phyloP scores from a whole-genome alignment of 2,329 filamentous ascomycete genomes.

The Pestalotiopsis sp. region DNA sequence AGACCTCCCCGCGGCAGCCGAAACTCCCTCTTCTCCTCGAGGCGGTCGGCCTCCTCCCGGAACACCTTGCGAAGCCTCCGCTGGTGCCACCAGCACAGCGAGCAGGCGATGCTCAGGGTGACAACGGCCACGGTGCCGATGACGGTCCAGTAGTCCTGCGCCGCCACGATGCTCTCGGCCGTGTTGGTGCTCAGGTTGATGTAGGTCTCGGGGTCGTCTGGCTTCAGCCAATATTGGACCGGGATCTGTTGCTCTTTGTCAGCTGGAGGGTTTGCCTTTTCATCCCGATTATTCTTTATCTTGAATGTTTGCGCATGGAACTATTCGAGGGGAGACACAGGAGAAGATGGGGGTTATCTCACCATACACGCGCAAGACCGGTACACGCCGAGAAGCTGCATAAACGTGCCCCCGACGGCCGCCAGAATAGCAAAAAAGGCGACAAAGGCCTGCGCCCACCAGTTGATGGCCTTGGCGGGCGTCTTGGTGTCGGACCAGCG shows the following conservation, averaged over 20 bases:
- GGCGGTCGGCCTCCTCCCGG: slow-evolving; percentile 29
- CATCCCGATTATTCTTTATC: rapidly evolving
- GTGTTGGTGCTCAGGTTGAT: slow-evolving; percentile 31
- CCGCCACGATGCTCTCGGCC: slow-evolving; percentile 26
- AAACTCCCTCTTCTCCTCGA: slow-evolving; percentile 17
- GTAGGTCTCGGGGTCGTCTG: slow-evolving; percentile 21
- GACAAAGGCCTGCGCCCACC: slow-evolving; percentile 33
- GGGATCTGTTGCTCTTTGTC: slow-evolving; percentile 14
- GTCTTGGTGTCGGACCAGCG: slow-evolving; percentile 28
- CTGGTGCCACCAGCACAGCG: slow-evolving; percentile 37
- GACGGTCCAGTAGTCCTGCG: slow-evolving; percentile 30
- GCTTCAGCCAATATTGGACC: slow-evolving; percentile 16
- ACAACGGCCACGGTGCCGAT: slow-evolving; percentile 27
- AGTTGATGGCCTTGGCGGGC: slow-evolving; percentile 29
- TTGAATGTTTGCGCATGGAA: rapidly evolving
- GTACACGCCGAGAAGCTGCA: slow-evolving; percentile 32
- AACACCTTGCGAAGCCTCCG: slow-evolving; percentile 32
- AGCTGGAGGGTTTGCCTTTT: background rate
- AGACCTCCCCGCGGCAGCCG: background rate
- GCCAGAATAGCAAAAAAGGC: slow-evolving; percentile 33
- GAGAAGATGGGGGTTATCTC: slow-evolving; percentile 10
- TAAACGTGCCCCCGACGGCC: slow-evolving; percentile 30
- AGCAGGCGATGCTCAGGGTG: slow-evolving; percentile 27
- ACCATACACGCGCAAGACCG: slow-evolving; percentile 31
- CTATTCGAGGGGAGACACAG: background rate